Percentiles rank a stretch among this genome's conserved stretches.
Evolutionary conservation across 164 flowering plant species (phyloP).

Genomic region (Aristolochia californica): DNA sequence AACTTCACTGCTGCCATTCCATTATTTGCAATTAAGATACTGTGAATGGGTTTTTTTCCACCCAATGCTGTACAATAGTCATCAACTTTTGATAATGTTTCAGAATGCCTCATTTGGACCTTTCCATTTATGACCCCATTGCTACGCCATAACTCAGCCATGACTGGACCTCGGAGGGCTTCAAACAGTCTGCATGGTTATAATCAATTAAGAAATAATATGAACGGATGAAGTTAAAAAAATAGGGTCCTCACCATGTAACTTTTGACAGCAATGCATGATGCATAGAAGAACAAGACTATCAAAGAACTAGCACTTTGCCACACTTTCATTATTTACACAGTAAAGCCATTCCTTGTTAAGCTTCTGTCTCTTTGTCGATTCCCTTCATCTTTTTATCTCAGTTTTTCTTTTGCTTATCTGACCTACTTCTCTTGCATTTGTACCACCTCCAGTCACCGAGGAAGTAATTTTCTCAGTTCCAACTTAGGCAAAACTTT

Average conservation of each 20-base stretch:
- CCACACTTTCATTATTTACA: not conserved
- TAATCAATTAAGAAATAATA: not conserved
- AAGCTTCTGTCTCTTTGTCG: not conserved
- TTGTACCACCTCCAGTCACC: not conserved
- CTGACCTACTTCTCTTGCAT: not conserved
- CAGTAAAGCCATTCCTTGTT: not conserved
- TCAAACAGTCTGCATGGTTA: slow-evolving; percentile 40
- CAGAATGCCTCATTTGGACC: slow-evolving; percentile 34
- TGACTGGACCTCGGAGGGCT: slow-evolving; percentile 26
- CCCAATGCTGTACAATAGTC: slow-evolving; percentile 83
- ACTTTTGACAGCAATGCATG: not conserved
- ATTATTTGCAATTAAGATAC: slow-evolving; percentile 94
- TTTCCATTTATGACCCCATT: slow-evolving; percentile 46
- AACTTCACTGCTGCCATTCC: slow-evolving; percentile 99
- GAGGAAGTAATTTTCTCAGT: too few species aligned
- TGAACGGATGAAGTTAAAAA: not conserved
- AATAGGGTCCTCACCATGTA: not conserved
- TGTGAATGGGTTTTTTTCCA: slow-evolving; percentile 80
- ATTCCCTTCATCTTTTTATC: not conserved
- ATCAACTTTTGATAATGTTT: slow-evolving; percentile 47
- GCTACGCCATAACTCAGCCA: slow-evolving; percentile 34
- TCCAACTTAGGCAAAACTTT: not conserved
- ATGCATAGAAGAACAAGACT: not conserved
- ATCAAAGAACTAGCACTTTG: not conserved
- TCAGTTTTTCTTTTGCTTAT: not conserved